phyloP scores from a whole-genome alignment of 2,329 filamentous ascomycete genomes.

The Epichloe typhina region DNA sequence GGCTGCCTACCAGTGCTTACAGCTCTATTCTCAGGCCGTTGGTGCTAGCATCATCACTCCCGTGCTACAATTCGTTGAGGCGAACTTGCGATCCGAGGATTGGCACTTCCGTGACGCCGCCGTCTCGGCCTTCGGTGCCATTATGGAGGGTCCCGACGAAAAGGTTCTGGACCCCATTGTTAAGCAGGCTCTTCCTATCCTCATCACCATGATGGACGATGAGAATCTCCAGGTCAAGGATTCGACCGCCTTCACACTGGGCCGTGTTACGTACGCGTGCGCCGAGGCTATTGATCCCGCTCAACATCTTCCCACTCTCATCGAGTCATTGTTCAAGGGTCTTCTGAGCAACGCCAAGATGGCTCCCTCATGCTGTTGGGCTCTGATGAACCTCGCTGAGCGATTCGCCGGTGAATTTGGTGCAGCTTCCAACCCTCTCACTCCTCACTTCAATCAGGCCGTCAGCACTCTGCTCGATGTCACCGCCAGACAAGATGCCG shows the following conservation, averaged over 20 bases:
- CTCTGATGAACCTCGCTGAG: constrained; percentile 94
- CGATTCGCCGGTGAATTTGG: constrained; percentile 82
- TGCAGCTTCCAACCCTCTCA: constrained; percentile 66
- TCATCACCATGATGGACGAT: constrained; percentile 89
- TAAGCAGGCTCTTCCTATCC: constrained; percentile 83
- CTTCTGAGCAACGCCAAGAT: constrained; percentile 89
- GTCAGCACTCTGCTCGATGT: constrained; percentile 74
- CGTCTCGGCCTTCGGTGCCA: constrained; percentile 92
- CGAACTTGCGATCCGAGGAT: constrained; percentile 77
- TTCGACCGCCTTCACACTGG: constrained; percentile 89
- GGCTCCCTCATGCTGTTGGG: constrained; percentile 97
- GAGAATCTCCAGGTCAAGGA: constrained; percentile 81
- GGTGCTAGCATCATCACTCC: constrained; percentile 71
- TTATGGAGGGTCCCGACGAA: constrained; percentile 96
- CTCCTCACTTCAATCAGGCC: constrained; percentile 85
- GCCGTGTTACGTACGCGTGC: constrained; percentile 88
- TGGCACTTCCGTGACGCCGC: constrained; percentile 94
- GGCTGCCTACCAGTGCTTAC: constrained; percentile 90
- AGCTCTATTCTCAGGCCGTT: constrained; percentile 89
- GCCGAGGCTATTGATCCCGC: constrained; percentile 81
- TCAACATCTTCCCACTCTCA: constrained; percentile 70
- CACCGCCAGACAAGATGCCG: constrained; percentile 69
- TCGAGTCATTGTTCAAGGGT: constrained; percentile 79
- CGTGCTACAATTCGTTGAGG: constrained; percentile 83
- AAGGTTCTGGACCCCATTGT: constrained; percentile 85